Conservation (phyloP, 31 red algal genomes). For the Pterothamnion heteromorphum region DNA sequence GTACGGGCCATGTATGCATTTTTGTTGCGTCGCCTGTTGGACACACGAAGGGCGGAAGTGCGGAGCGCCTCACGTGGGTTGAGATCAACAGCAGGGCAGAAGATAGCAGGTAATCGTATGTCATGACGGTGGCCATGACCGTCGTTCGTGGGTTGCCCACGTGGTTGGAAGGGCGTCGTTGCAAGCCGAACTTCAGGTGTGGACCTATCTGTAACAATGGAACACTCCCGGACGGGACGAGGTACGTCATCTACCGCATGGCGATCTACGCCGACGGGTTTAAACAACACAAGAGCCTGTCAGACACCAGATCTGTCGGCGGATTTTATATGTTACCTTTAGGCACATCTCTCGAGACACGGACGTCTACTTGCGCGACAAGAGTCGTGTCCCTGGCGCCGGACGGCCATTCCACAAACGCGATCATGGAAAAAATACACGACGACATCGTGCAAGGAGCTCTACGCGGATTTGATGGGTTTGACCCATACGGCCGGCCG, state of each 20-base stretch:
- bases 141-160: neutral
- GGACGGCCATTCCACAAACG: too few relatives aligned
- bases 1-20: neutral
- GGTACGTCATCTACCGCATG: neutral
- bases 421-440: neutral
- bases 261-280: too few relatives aligned
- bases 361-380: too few relatives aligned
- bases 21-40: neutral
- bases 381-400: too few relatives aligned
- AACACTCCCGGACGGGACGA: neutral
- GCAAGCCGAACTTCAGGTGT: neutral
- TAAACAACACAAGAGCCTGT: conserved; percentile 3
- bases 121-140: too few relatives aligned
- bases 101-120: neutral
- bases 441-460: neutral
- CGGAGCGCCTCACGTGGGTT: neutral
- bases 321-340: neutral
- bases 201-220: neutral
- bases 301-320: neutral
- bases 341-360: neutral
- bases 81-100: neutral
- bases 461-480: neutral
- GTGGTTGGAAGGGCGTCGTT: neutral
- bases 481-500: neutral
- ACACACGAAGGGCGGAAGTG: neutral